These are phyloP conservation scores for Marasmius fiardii DNA, from an alignment of 1,284 basidiomycete genomes.

Conservation along the genomic window DNA sequence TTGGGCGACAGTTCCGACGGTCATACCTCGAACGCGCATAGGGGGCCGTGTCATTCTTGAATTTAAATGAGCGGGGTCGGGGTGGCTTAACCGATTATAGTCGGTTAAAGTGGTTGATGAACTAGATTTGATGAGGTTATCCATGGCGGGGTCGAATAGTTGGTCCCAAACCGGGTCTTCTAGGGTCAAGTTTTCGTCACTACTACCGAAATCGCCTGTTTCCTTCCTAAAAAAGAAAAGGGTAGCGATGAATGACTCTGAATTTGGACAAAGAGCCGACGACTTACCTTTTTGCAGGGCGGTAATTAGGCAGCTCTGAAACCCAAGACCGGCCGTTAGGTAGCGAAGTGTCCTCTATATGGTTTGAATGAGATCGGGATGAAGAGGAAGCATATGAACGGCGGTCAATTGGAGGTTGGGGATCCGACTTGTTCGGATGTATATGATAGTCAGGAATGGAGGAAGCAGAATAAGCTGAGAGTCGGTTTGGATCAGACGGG, in stretches of 20 bases:
- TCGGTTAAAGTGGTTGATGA: slow-evolving; percentile 23
- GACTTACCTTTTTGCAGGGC: slow-evolving; percentile 6
- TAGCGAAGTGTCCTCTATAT: slow-evolving; percentile 15
- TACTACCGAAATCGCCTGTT: not conserved
- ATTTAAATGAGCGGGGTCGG: slow-evolving; percentile 21
- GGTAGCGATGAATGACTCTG: not conserved
- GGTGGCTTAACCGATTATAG: slow-evolving; percentile 28
- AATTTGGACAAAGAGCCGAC: not conserved
- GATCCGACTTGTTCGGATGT: slow-evolving; percentile 30
- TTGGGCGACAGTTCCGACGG: slow-evolving; percentile 27
- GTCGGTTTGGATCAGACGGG: slow-evolving; percentile 37
- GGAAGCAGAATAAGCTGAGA: slow-evolving; percentile 51
- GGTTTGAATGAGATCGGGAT: slow-evolving; percentile 39
- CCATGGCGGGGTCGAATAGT: not conserved
- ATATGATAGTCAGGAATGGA: slow-evolving; percentile 41
- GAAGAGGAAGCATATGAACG: slow-evolving; percentile 57
- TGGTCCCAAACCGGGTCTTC: not conserved
- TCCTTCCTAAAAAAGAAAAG: slow-evolving; percentile 5
- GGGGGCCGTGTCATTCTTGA: slow-evolving; percentile 30
- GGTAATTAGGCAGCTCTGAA: slow-evolving; percentile 4
- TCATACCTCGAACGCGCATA: slow-evolving; percentile 51
- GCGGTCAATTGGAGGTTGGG: slow-evolving; percentile 32
- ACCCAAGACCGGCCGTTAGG: slow-evolving; percentile 6
- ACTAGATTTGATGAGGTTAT: slow-evolving; percentile 16
- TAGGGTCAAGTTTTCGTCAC: not conserved